Conservation (phyloP, 192 early-diverging fungal genomes). For the Podila minutissima region DNA sequence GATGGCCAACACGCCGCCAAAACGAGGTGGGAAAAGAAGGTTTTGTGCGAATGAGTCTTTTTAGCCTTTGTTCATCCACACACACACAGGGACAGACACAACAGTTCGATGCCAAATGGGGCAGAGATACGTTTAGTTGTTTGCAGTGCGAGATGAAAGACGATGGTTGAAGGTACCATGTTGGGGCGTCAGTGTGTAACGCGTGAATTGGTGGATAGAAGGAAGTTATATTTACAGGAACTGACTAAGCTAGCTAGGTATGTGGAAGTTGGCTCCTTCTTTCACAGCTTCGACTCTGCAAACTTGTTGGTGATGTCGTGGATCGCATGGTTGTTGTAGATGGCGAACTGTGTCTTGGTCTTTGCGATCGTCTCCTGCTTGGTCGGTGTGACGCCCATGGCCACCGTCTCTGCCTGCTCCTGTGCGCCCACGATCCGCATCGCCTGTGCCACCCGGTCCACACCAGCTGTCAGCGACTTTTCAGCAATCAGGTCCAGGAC, state of each 20-base stretch:
- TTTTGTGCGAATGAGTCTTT: too few species aligned
- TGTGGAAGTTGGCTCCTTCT: too few species aligned
- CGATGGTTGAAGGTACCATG: too few species aligned
- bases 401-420: constrained; percentile 4
- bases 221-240: not conserved
- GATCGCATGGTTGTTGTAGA: constrained; percentile 27
- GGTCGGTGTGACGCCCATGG: constrained; percentile 22
- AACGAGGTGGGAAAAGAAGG: too few species aligned
- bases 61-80: too few species aligned
- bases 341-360: constrained; percentile 15
- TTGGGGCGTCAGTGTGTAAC: not conserved
- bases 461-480: constrained; percentile 8
- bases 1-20: not conserved
- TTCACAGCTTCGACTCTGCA: constrained; percentile 3
- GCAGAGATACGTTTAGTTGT: not conserved
- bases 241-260: not conserved
- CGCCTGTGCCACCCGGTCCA: constrained; percentile 22
- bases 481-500: constrained; percentile 30
- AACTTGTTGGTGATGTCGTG: constrained; percentile 42
- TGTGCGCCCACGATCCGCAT: constrained; percentile 24
- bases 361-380: constrained; percentile 10
- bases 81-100: not conserved
- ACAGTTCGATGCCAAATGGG: not conserved
- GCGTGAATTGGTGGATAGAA: not conserved
- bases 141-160: not conserved